A percentile compares a stretch with the other conserved stretches of the same genome.
These are phyloP conservation scores for Vigna radiata DNA, from an alignment of 306 rosid species.

Conservation along the genomic window DNA sequence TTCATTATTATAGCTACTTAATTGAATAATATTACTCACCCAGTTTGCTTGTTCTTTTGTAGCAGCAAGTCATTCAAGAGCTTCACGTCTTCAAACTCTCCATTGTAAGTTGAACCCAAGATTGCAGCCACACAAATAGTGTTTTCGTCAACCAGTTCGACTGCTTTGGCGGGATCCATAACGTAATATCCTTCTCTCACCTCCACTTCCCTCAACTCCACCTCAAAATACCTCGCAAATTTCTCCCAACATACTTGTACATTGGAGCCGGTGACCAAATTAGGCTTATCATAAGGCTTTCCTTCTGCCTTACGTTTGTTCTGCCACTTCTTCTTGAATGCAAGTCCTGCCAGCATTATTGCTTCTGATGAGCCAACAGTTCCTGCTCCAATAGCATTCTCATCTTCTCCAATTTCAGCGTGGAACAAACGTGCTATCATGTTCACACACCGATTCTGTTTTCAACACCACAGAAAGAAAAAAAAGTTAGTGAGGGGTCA, in stretches of 20 bases:
- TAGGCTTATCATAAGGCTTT: conserved; percentile 66
- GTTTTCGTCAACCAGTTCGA: conserved; percentile 83
- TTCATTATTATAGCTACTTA: not conserved
- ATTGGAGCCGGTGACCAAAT: conserved; percentile 77
- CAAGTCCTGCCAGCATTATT: conserved; percentile 85
- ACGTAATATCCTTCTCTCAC: conserved; percentile 78
- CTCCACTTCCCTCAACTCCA: conserved; percentile 76
- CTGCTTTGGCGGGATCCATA: conserved; percentile 82
- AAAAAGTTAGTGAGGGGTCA: not conserved
- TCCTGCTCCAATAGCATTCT: conserved; percentile 64
- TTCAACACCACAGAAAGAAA: not conserved
- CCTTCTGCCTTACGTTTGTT: conserved; percentile 65
- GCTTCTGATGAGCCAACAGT: conserved; percentile 93
- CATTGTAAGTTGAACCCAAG: conserved; percentile 82
- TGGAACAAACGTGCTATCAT: conserved; percentile 73
- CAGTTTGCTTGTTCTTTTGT: conserved; percentile 64
- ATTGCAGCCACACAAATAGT: conserved; percentile 86
- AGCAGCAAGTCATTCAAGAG: conserved; percentile 69
- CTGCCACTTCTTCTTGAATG: conserved; percentile 88
- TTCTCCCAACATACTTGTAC: conserved; percentile 86
- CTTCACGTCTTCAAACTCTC: conserved; percentile 84
- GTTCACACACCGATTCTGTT: conserved; percentile 80
- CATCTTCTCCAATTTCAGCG: conserved; percentile 64
- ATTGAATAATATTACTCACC: conserved; percentile 41
- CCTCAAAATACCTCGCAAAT: conserved; percentile 77